Evolutionary conservation across 306 rosid genomes (phyloP).

Genomic region (Cercis canadensis): DNA sequence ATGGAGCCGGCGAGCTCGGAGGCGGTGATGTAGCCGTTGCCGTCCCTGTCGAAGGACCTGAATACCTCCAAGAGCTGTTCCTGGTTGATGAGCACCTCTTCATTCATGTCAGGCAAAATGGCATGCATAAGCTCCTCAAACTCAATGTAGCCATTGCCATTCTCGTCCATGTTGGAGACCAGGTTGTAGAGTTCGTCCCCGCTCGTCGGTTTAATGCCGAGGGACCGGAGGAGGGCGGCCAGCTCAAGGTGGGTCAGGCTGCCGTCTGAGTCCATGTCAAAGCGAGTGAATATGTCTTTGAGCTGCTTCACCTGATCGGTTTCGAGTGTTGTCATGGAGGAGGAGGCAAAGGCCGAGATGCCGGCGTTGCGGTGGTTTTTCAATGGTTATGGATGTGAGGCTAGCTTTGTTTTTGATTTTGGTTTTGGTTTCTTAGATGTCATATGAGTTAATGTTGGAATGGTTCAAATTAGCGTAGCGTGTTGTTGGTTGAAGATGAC

Average conservation of each 20-base stretch:
- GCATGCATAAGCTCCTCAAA: constrained; percentile 71
- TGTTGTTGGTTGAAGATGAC: too few relatives aligned
- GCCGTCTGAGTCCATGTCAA: constrained; percentile 90
- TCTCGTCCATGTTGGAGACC: constrained; percentile 69
- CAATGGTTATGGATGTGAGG: not conserved
- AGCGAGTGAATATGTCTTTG: constrained; percentile 70
- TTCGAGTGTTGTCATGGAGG: constrained; percentile 41
- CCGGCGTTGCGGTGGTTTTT: not conserved
- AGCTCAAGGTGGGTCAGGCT: constrained; percentile 89
- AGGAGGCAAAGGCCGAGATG: not conserved
- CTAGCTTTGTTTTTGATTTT: not conserved
- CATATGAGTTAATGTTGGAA: not conserved
- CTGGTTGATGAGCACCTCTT: constrained; percentile 63
- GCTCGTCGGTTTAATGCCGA: constrained; percentile 67
- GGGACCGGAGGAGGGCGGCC: constrained; percentile 85
- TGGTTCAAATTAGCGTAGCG: not conserved
- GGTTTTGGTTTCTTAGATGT: too few relatives aligned
- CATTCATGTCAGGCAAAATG: constrained; percentile 61
- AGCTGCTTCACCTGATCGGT: constrained; percentile 68
- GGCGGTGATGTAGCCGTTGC: constrained; percentile 79
- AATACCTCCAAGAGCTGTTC: constrained; percentile 79
- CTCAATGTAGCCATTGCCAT: constrained; percentile 74
- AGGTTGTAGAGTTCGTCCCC: constrained; percentile 70
- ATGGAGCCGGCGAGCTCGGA: constrained; percentile 83
- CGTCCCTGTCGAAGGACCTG: constrained; percentile 78